Base-by-base conservation (phyloP, 2,329 filamentous ascomycete species). In the Davidsoniella australis region DNA sequence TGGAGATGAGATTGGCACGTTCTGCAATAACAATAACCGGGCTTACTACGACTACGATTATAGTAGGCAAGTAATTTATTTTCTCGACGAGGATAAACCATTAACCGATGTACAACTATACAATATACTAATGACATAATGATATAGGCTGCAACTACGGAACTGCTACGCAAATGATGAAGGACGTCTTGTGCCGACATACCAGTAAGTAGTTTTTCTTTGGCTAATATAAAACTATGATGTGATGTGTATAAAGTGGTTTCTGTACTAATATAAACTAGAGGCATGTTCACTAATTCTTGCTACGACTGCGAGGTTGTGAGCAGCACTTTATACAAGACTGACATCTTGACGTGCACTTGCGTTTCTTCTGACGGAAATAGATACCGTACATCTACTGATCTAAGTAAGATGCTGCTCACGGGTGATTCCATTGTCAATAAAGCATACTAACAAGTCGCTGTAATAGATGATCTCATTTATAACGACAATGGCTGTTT, bases 11-110 rank as follows among this genome's bases (percentile, higher is more conserved):
- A 48, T 48, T 18, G 47, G 47, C 5, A 43, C 47, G 17, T 48
- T 48, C 42, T 48, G 47, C 39, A 48, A 42, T 39, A 48, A 48
- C 29, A 48, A 48, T 39, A 48, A 48, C 23, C 47, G 39, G 8
- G 17, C 41, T 33, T 48, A 48, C 47, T 48, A 48, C 16, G 47
- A 48, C 18, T 48, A 48, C 16, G 17, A 48, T 20, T 48, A 48
- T 17, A 48, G 47, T 33, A 26, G 33, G 47, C 43, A 33, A 48
- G 39, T 48, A 2, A 36, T 10, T 33, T 10, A 23, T 33, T 0
- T 33, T 9, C 29, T 33, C 9, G 12, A 33, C 4, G 8, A 12
- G 29, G 29, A 3, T 33, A 12, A 33, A 33, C 29, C 12, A 9
- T 10, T 23, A 23, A 23, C 20, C 20, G 20, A 23, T 23, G 20